These are phyloP conservation scores for Pleurotus eryngii DNA, from an alignment of 768 basidiomycete species.

Conservation along the genomic window DNA sequence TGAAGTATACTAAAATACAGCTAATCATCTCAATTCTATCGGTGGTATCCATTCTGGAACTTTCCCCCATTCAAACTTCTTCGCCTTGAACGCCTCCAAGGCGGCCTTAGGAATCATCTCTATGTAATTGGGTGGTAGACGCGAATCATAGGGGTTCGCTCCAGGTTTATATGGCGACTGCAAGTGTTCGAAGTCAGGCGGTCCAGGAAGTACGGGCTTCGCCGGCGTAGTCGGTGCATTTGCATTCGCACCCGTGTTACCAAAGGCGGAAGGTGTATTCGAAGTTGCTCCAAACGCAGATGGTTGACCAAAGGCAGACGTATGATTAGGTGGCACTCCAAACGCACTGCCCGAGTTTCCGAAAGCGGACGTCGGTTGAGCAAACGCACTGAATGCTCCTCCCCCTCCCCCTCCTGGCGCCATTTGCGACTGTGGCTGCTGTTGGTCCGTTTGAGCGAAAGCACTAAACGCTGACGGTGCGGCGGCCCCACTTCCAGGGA, in stretches of 20 bases:
- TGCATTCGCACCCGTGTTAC: constrained; percentile 9
- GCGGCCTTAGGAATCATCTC: constrained; percentile 48
- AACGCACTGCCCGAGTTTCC: constrained; percentile 4
- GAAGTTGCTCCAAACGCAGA: constrained; percentile 9
- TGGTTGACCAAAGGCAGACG: constrained; percentile 30
- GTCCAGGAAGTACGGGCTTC: constrained; percentile 10
- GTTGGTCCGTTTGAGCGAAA: constrained; percentile 6
- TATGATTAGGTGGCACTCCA: neutral
- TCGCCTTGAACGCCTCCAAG: constrained; percentile 49
- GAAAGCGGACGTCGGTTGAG: neutral
- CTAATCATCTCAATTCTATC: constrained; percentile 45
- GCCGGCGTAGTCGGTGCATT: constrained; percentile 9
- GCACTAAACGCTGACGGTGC: constrained; percentile 25
- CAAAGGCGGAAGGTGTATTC: neutral
- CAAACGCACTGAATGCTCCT: neutral
- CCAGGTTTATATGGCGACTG: constrained; percentile 40
- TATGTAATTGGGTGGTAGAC: constrained; percentile 59
- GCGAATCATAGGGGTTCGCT: constrained; percentile 49
- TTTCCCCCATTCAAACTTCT: constrained; percentile 63
- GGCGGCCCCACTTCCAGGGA: constrained; percentile 6
- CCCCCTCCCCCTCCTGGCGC: neutral
- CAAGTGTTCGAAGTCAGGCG: constrained; percentile 23
- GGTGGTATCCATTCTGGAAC: constrained; percentile 79
- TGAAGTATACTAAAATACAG: neutral
- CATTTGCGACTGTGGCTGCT: constrained; percentile 9